phyloP scores from a whole-genome alignment of 2,329 filamentous ascomycete species.

The Ophiobolus disseminans region DNA sequence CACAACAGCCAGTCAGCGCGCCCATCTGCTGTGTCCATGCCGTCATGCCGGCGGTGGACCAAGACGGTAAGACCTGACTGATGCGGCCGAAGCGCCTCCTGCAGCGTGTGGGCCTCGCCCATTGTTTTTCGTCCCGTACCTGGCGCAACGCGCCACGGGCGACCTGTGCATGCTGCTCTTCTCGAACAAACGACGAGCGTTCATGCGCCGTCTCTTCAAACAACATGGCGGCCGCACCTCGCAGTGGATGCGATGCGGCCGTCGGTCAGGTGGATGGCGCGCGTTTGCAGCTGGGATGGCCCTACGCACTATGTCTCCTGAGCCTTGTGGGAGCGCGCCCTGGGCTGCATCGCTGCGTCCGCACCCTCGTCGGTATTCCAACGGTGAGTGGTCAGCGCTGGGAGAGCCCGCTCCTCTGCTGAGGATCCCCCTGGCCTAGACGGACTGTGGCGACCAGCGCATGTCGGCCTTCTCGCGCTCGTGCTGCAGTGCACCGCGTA shows the following conservation, averaged over 20 bases:
- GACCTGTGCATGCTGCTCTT: slow-evolving; percentile 19
- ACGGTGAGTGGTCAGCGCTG: slow-evolving; percentile 18
- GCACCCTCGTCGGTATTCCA: slow-evolving; percentile 11
- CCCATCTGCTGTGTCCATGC: slow-evolving; percentile 12
- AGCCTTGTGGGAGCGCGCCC: slow-evolving; percentile 21
- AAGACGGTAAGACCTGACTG: slow-evolving; percentile 2
- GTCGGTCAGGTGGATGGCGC: slow-evolving; percentile 24
- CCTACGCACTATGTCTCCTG: slow-evolving; percentile 29
- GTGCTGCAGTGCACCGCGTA: no score
- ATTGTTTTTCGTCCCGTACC: slow-evolving; percentile 12
- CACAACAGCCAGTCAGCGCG: slow-evolving; percentile 13
- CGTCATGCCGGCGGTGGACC: slow-evolving; percentile 12
- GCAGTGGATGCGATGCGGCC: slow-evolving; percentile 18
- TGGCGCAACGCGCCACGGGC: slow-evolving; percentile 13
- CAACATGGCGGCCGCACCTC: slow-evolving; percentile 12
- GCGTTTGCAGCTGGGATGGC: slow-evolving; percentile 30
- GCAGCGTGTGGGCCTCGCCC: slow-evolving; percentile 4
- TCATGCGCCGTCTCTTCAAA: slow-evolving; percentile 36
- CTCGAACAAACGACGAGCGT: slow-evolving; percentile 34
- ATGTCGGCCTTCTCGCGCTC: no score
- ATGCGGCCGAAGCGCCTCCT: slow-evolving; percentile 11
- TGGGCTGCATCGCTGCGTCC: not conserved
- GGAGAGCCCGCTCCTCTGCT: slow-evolving; percentile 13
- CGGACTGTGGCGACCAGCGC: no score
- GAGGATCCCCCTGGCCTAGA: slow-evolving; percentile 16